phyloP scores from a whole-genome alignment of 2,329 filamentous ascomycete species.

The Cladosporium austrohemisphaericum region DNA sequence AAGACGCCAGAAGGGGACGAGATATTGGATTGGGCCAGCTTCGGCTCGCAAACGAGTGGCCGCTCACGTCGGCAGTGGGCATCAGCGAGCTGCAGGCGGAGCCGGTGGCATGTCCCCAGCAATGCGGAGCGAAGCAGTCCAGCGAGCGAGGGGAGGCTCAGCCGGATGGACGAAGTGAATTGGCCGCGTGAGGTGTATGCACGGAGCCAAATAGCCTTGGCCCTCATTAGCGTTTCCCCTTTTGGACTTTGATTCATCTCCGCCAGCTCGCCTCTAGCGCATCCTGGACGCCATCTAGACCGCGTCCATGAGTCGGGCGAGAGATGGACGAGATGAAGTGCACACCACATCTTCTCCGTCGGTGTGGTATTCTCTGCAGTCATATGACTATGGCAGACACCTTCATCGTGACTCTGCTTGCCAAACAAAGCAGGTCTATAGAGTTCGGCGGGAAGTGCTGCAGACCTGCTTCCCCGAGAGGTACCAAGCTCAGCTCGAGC shows the following conservation, averaged over 20 bases:
- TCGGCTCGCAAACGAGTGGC: conserved; percentile 1
- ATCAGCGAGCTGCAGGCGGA: conserved; percentile 3
- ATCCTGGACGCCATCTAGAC: conserved; percentile 4
- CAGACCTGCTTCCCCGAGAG: no score
- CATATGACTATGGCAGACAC: neutral
- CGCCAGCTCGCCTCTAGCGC: conserved; percentile 11
- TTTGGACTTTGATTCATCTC: conserved; percentile 6
- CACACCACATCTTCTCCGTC: neutral
- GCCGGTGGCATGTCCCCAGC: conserved; percentile 1
- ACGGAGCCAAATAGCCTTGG: neutral
- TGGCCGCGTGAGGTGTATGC: conserved; percentile 5
- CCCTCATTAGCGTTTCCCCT: conserved; percentile 7
- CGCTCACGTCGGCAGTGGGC: conserved; percentile 9
- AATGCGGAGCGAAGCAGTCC: conserved; percentile 7
- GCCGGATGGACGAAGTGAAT: conserved; percentile 2
- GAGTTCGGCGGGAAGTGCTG: no score
- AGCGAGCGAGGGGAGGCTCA: neutral
- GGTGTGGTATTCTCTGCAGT: neutral
- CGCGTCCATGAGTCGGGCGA: neutral
- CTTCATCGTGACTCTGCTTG: neutral
- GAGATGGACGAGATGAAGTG: conserved; percentile 12
- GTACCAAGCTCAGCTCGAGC: conserved; percentile 1
- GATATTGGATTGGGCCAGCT: neutral
- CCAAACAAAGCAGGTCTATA: no score
- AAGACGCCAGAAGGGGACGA: neutral